These are phyloP conservation scores for Xylaria sp. DNA, from an alignment of 2,329 filamentous ascomycete species.

Conservation along the genomic window DNA sequence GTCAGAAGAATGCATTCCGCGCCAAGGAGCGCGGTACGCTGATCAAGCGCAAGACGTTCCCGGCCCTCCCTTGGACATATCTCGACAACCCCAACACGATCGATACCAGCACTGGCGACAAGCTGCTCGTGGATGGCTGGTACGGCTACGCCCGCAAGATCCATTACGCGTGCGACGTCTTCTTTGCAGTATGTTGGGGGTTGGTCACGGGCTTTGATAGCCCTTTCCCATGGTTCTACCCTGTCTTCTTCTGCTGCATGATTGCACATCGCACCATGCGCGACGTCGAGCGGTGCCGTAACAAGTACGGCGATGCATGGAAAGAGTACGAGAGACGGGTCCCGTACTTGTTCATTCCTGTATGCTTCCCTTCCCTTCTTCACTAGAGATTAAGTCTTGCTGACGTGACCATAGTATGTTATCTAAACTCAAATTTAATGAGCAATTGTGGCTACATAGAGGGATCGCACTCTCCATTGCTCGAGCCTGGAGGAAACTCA, in stretches of 20 bases:
- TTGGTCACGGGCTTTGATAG: conserved; percentile 66
- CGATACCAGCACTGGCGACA: conserved; percentile 76
- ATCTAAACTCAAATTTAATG: conserved; percentile 30
- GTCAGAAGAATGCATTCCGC: conserved; percentile 93
- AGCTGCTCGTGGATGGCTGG: conserved; percentile 87
- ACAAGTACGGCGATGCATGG: conserved; percentile 87
- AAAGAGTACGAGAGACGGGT: conserved; percentile 81
- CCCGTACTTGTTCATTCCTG: conserved; percentile 80
- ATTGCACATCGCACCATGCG: conserved; percentile 80
- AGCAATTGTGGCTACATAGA: conserved; percentile 17
- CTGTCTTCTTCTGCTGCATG: conserved; percentile 82
- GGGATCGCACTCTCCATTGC: not conserved
- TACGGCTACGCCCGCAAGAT: conserved; percentile 77
- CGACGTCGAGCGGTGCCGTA: conserved; percentile 79
- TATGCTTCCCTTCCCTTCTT: conserved; percentile 42
- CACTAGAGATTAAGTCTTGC: not conserved
- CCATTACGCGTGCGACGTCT: conserved; percentile 62
- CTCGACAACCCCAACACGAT: conserved; percentile 85
- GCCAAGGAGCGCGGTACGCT: conserved; percentile 78
- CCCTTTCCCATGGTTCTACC: conserved; percentile 91
- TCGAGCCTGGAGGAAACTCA: not conserved
- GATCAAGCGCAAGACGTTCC: conserved; percentile 81
- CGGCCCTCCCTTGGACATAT: conserved; percentile 89
- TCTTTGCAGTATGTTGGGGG: conserved; percentile 64
- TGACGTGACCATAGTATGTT: conserved; percentile 34